Evolutionary conservation across 116 monocot species (phyloP).

Genomic region (Zostera marina): DNA sequence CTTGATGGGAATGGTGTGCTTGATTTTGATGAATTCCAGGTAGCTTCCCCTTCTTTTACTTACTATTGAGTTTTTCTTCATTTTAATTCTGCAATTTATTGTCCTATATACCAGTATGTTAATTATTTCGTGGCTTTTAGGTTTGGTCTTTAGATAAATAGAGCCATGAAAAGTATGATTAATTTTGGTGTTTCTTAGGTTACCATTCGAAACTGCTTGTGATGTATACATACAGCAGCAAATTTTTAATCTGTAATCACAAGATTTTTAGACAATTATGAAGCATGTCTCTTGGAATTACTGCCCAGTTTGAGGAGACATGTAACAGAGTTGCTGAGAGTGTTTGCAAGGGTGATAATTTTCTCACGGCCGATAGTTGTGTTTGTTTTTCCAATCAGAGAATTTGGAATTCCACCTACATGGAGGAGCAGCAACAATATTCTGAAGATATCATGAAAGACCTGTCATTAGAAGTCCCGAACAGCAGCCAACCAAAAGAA

Average conservation of each 20-base stretch:
- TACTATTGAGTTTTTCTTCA: neutral
- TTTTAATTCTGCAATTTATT: neutral
- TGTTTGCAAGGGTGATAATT: neutral
- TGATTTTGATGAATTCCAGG: constrained; percentile 65
- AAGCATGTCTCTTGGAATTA: constrained; percentile 6
- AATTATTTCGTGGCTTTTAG: neutral
- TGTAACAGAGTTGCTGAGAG: neutral
- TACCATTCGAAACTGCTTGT: constrained; percentile 4
- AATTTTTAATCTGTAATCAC: too few relatives aligned
- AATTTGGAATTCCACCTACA: constrained; percentile 49
- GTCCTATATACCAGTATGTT: neutral
- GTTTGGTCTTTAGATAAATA: neutral
- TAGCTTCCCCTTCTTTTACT: constrained; percentile 5
- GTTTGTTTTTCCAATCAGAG: constrained; percentile 15
- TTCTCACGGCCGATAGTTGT: neutral
- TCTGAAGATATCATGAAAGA: neutral
- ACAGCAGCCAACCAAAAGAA: constrained; percentile 5
- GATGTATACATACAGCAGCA: constrained; percentile 5
- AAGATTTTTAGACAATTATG: neutral
- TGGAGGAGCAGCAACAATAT: constrained; percentile 20
- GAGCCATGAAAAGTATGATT: neutral
- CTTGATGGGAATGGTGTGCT: constrained; percentile 51
- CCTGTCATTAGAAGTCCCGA: constrained; percentile 4
- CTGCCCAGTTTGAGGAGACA: constrained; percentile 8
- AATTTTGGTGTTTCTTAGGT: constrained; percentile 6